These are phyloP conservation scores for Trichoderma sp. DNA, from an alignment of 2,329 filamentous ascomycete species.

Conservation along the genomic window DNA sequence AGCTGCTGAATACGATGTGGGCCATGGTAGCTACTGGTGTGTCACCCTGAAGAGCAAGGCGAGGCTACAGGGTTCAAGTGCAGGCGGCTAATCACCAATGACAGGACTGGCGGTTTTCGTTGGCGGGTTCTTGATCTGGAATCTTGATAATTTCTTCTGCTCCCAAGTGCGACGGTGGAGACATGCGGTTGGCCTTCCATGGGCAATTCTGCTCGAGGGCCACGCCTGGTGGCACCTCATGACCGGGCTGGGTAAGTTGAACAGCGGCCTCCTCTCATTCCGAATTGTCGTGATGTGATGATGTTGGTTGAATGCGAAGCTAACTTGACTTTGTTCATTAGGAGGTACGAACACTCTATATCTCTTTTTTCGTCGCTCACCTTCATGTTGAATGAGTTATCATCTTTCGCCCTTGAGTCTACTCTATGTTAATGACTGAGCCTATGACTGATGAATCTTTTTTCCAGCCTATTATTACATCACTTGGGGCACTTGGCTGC, in stretches of 20 bases:
- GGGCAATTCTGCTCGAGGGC: slow-evolving; percentile 69
- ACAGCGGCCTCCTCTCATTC: background rate
- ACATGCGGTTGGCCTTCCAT: slow-evolving; percentile 70
- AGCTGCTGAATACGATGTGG: slow-evolving; percentile 68
- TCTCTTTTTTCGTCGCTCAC: background rate
- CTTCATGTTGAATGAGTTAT: background rate
- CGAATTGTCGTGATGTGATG: background rate
- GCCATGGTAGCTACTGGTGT: slow-evolving; percentile 62
- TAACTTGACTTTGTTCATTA: background rate
- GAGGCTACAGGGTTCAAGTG: background rate
- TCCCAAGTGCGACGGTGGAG: slow-evolving; percentile 65
- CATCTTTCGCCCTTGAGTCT: background rate
- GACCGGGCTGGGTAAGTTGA: slow-evolving; percentile 66
- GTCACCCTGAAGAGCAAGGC: slow-evolving; percentile 23
- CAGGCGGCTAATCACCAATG: background rate
- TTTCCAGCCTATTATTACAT: slow-evolving; percentile 76
- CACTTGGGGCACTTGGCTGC: slow-evolving; percentile 79
- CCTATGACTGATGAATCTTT: slow-evolving; percentile 26
- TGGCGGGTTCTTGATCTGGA: slow-evolving; percentile 76
- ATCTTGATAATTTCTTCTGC: slow-evolving; percentile 77
- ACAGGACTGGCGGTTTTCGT: slow-evolving; percentile 64
- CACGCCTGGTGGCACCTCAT: slow-evolving; percentile 71
- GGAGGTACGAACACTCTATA: background rate
- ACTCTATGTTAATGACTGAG: background rate
- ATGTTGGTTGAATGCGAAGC: background rate